A percentile compares a stretch with the other conserved stretches of the same genome.
phyloP scores from a whole-genome alignment of 176 grass and related monocot genomes.

The Eleusine coracana region DNA sequence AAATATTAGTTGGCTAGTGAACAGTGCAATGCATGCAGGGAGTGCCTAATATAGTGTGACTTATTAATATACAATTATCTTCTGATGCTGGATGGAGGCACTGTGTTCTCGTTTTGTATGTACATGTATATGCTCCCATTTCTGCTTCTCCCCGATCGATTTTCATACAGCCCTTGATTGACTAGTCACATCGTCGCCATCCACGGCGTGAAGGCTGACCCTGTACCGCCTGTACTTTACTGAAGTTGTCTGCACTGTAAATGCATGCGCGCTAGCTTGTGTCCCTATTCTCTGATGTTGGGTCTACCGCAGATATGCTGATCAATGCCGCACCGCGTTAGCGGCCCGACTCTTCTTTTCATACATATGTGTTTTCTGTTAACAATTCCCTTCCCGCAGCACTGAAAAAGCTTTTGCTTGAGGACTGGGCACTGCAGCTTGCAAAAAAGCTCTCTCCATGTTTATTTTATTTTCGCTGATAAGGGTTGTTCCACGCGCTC shows the following conservation, averaged over 20 bases:
- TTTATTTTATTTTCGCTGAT: too few species aligned
- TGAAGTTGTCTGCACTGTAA: neutral
- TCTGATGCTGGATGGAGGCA: neutral
- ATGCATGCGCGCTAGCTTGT: neutral
- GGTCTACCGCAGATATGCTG: neutral
- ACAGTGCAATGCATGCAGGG: neutral
- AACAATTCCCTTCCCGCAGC: too few species aligned
- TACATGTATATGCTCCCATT: neutral
- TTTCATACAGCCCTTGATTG: neutral
- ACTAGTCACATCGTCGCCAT: neutral
- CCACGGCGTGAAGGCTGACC: neutral
- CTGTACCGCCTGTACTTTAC: neutral
- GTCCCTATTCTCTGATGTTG: too few species aligned
- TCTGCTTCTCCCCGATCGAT: neutral
- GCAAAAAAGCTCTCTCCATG: too few species aligned
- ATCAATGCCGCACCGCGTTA: neutral
- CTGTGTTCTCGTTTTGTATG: neutral
- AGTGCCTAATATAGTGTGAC: neutral
- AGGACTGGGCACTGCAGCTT: too few species aligned
- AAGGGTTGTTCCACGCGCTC: too few species aligned
- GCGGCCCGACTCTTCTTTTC: neutral
- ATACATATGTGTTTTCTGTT: neutral
- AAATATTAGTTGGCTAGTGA: constrained; percentile 26
- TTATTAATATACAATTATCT: neutral
- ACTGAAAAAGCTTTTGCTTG: too few species aligned